Evolutionary conservation across 305 asterid genomes (phyloP).

Genomic region (Fraxinus nigra): DNA sequence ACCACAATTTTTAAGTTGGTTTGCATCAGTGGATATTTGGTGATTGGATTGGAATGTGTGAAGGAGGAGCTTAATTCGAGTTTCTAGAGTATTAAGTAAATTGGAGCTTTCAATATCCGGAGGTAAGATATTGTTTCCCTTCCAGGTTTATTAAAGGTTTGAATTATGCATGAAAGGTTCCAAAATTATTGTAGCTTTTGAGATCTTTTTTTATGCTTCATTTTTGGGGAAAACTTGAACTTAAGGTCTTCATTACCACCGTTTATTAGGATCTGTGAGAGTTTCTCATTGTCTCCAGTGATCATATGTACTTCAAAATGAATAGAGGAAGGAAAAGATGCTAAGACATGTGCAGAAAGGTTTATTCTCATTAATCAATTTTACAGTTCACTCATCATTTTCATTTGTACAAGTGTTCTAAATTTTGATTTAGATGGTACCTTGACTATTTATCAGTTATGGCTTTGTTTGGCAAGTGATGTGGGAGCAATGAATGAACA

Average conservation of each 20-base stretch:
- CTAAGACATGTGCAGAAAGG: background rate
- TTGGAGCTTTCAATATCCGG: background rate
- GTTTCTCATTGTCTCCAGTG: background rate
- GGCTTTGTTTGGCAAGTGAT: conserved; percentile 6
- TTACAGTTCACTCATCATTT: background rate
- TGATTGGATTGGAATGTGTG: conserved; percentile 4
- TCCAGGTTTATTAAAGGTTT: background rate
- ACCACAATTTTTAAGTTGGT: background rate
- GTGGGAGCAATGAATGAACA: background rate
- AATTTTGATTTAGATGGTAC: conserved; percentile 1
- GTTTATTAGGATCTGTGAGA: background rate
- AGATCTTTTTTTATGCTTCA: background rate
- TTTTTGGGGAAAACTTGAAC: background rate
- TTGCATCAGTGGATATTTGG: background rate
- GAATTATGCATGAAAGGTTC: background rate
- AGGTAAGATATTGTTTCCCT: background rate
- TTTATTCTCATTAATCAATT: background rate
- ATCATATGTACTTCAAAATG: background rate
- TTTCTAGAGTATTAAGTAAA: background rate
- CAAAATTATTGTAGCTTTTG: background rate
- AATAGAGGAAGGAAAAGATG: background rate
- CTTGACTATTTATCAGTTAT: background rate
- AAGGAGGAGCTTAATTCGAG: background rate
- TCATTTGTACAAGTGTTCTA: background rate
- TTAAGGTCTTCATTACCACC: background rate